These are phyloP conservation scores for Fusarium sp. DNA, from an alignment of 2,329 filamentous ascomycete genomes.

Conservation along the genomic window DNA sequence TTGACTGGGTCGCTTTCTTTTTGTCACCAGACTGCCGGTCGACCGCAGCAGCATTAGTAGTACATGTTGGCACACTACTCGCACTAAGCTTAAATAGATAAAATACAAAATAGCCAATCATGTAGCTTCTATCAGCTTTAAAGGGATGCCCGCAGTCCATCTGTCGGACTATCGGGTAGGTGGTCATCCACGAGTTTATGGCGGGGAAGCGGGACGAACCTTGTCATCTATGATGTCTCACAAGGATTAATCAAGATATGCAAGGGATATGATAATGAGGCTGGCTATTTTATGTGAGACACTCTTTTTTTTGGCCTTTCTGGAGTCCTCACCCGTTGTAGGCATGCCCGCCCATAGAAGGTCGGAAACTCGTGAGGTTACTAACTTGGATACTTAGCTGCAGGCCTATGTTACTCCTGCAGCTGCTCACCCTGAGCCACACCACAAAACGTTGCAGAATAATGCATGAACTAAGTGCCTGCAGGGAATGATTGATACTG, in stretches of 20 bases:
- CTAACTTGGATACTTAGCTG: not conserved
- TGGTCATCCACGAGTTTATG: not conserved
- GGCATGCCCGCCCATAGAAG: not conserved
- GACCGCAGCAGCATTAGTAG: not conserved
- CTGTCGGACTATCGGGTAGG: not conserved
- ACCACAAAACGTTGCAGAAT: too few relatives aligned
- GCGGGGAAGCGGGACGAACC: constrained; percentile 42
- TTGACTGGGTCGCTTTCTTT: not conserved
- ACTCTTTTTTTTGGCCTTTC: constrained; percentile 59
- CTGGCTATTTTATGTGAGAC: constrained; percentile 55
- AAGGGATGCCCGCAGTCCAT: not conserved
- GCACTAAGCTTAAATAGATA: not conserved
- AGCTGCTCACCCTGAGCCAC: not conserved
- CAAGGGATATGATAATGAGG: constrained; percentile 41
- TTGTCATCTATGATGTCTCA: not conserved
- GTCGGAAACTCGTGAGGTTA: not conserved
- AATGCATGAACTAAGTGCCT: not conserved
- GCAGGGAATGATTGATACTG: not conserved
- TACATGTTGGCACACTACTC: not conserved
- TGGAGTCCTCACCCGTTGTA: constrained; percentile 60
- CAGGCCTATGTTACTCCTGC: not conserved
- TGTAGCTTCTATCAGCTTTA: not conserved
- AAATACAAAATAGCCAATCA: constrained; percentile 50
- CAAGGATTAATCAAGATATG: constrained; percentile 67
- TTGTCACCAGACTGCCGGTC: too few relatives aligned